Base-by-base conservation (phyloP, 164 flowering plant species). In the Liquidambar formosana region DNA sequence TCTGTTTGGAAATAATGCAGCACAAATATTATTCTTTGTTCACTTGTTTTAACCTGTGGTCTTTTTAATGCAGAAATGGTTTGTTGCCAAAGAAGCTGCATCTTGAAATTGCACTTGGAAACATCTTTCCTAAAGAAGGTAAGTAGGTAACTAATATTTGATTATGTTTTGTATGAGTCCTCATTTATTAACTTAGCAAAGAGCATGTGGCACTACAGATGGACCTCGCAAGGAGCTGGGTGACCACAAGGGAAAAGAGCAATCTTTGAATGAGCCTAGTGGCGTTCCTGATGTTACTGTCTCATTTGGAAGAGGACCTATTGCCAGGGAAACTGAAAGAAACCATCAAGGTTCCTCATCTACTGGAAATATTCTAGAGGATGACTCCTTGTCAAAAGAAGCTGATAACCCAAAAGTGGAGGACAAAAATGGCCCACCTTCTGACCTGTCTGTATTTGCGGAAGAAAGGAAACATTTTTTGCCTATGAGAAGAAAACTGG, bases 41-140 rank as follows among this genome's bases (percentile, higher is more conserved):
- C 66, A 15, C 41, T 73, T 48, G 51, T 28, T 59, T 51, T 66
- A 19, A 38, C 3, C 26, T 15, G 28, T 75, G 38, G 23, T 68
- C 66, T 62, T 63, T 48, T 67, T 5, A 57, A 19, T 76, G 78
- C 87, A 95, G 98, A 79, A 89, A 86, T 72, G 89, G 93, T 73
- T 66, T 90, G 81, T 66, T 81, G 78, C 99, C 98, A 33, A 96
- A 89, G 78, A 90, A 86, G 61, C 77, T 88, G 75, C 98, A 96
- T 83, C 97, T 96, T 66, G 97, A 96, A 47, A 83, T 92, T 78
- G 98, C 99, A 53, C 91, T 93, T 62, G 99, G 97, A 66, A 84
- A 81, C 70, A 73, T 73, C 69, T 74, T 71, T 48, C 71, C 88
- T 13, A 89, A 75, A 83, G 97, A 96, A 81, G 99, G 99, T 83